Evolutionary conservation across 306 rosid species (phyloP), one percentile per base, ranked within the genome.

Genomic region (Erythrophleum fordii): DNA sequence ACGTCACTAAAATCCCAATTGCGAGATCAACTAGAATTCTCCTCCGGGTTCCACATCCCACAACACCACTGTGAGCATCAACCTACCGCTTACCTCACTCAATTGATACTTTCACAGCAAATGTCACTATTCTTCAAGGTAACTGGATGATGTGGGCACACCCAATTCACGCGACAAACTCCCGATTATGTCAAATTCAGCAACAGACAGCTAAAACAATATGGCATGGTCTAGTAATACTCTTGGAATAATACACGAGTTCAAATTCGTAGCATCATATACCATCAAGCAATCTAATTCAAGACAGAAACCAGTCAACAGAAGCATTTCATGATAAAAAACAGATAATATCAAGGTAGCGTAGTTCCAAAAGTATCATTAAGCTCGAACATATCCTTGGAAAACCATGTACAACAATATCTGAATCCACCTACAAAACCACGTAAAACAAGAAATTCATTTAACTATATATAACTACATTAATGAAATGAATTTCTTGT

Each of bases 391-490:
- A 51, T 2, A 31, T 67, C 69, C 80, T 73, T 20, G 48, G 45
- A 45, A 61, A 65, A 39, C 65, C 7, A 14, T 44, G 49, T 8
- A 0, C 9, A 3, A 1, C 0, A 77, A 26, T 23, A 72, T 39
- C 66, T 48, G 79, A 49, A 35, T 58, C 76, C 70, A 77, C 88
- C 88, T 85, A 68, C 83, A 81, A 81, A 72, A 62, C 46, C 60
- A 64, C n/a, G 68, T 10, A 51, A 71, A 72, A 45, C 60, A 73
- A 51, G 26, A 55, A 45, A n/a, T n/a, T n/a, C n/a, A n/a, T n/a
- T n/a, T n/a, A n/a, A n/a, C n/a, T n/a, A n/a, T n/a, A n/a, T n/a
- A n/a, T n/a, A n/a, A n/a, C n/a, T n/a, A n/a, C n/a, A n/a, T n/a
- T n/a, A n/a, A n/a, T n/a, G n/a, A n/a, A n/a, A n/a, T n/a, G n/a